Percentiles rank a stretch among this genome's conserved stretches.
Conservation (phyloP, 768 basidiomycete genomes). For the Suillus subalutaceus region DNA sequence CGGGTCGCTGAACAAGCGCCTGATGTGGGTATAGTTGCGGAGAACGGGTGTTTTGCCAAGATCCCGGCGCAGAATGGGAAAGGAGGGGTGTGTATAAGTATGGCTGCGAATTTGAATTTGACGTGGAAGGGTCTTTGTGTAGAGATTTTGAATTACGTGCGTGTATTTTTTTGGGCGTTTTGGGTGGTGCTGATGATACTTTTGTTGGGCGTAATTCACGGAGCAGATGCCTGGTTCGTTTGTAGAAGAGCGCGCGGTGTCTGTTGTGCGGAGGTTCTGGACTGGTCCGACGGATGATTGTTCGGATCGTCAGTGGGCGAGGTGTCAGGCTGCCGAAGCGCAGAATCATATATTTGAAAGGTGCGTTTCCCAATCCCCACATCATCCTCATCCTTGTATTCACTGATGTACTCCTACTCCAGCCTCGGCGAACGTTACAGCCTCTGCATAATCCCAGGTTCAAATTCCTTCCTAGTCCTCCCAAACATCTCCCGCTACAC, state of each 20-base stretch:
- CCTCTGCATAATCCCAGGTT: slow-evolving; percentile 79
- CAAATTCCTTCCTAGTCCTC: slow-evolving; percentile 79
- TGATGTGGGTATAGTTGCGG: slow-evolving; percentile 80
- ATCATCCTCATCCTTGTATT: not conserved
- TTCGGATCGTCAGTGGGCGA: slow-evolving; percentile 77
- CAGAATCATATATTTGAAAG: slow-evolving; percentile 92
- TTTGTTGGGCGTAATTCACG: slow-evolving; percentile 59
- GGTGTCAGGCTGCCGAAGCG: slow-evolving; percentile 85
- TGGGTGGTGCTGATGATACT: not conserved
- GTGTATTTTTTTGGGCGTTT: slow-evolving; percentile 29
- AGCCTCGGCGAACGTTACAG: slow-evolving; percentile 84
- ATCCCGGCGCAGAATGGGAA: slow-evolving; percentile 31
- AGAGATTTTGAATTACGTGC: slow-evolving; percentile 83
- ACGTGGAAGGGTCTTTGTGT: slow-evolving; percentile 81
- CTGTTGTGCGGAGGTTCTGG: slow-evolving; percentile 87
- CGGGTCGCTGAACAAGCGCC: slow-evolving; percentile 62
- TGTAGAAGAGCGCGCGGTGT: slow-evolving; percentile 81
- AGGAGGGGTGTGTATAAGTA: slow-evolving; percentile 64
- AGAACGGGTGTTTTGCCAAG: slow-evolving; percentile 88
- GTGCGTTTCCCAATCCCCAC: slow-evolving; percentile 27
- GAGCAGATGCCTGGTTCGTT: slow-evolving; percentile 88
- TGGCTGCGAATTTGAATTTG: slow-evolving; percentile 78
- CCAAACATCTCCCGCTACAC: slow-evolving; percentile 85
- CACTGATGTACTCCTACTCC: not conserved
- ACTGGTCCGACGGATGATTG: slow-evolving; percentile 50